A percentile compares a stretch with the other conserved stretches of the same genome.
phyloP scores from a whole-genome alignment of 2,329 filamentous ascomycete species.

The Xylaria sp. region DNA sequence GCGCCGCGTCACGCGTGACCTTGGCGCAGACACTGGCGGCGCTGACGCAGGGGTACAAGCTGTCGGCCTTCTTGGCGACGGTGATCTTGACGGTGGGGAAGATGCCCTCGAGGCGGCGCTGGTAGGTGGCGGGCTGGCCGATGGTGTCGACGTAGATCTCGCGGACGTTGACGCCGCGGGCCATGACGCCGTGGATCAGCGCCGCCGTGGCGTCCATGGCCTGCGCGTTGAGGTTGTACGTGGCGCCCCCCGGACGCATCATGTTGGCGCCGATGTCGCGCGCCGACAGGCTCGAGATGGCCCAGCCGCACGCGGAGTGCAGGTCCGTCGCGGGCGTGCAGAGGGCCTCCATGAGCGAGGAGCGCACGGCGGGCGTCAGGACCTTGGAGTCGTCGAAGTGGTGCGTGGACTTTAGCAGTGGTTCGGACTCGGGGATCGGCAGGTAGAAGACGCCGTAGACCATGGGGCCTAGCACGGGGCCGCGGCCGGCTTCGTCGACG shows the following conservation, averaged over 20 bases:
- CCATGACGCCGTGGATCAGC: constrained; percentile 81
- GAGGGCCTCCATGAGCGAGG: constrained; percentile 74
- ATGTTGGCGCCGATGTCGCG: constrained; percentile 84
- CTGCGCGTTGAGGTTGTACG: constrained; percentile 95
- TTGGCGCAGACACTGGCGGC: constrained; percentile 96
- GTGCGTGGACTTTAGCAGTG: constrained; percentile 80
- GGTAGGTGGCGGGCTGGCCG: constrained; percentile 83
- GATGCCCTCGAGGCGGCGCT: constrained; percentile 82
- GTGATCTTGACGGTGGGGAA: constrained; percentile 83
- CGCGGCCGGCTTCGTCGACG: constrained; percentile 92
- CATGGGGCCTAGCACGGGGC: constrained; percentile 89
- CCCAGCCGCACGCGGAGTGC: constrained; percentile 76
- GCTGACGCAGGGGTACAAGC: constrained; percentile 89
- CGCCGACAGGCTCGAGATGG: constrained; percentile 82
- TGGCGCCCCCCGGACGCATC: constrained; percentile 67
- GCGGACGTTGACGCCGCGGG: constrained; percentile 80
- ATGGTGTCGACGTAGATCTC: constrained; percentile 98
- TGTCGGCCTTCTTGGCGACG: constrained; percentile 92
- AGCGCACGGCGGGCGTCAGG: constrained; percentile 82
- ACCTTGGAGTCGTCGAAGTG: constrained; percentile 97
- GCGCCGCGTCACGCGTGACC: constrained; percentile 89
- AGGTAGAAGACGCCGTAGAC: constrained; percentile 79
- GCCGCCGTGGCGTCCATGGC: constrained; percentile 91
- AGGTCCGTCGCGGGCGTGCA: constrained; percentile 71
- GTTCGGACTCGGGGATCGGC: constrained; percentile 75